Evolutionary conservation across 1,139 yeast genomes (phyloP), one percentile per base, ranked within the genome.

Genomic region (Candida sp.): DNA sequence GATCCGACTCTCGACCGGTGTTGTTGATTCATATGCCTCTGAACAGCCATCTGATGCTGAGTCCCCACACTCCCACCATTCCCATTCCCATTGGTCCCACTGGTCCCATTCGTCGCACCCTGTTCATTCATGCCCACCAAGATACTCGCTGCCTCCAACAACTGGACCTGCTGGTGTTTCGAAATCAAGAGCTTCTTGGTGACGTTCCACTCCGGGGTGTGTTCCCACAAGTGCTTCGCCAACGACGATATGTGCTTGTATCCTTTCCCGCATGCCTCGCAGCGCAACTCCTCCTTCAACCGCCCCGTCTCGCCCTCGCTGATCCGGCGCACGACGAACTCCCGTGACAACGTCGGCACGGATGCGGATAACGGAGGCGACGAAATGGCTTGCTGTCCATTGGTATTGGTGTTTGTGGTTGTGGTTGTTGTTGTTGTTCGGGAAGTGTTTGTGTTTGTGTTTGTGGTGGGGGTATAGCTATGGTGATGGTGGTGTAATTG

Each of bases 251-350:
- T 87, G 69, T 90, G 97, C 65, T 90, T 90, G 66, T 90, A 90
- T 11, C 96, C 96, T 66, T 90, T 90, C 8, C 96, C 96, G 63
- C 97, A 90, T 3, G 96, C 91, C 67, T 90, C 96, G 71, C 96
- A 90, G 61, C 87, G 86, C 56, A 90, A 78, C 62, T 88, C 93
- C 63, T 90, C 96, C 66, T 89, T 90, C 48, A 89, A 75, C 49
- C 96, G 70, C 7, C 96, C 96, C 2, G 91, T 83, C 66, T 90
- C 96, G 42, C 96, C 96, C 66, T 90, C 96, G 50, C 91, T 84
- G 49, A 88, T 89, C 54, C 96, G 75, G 54, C 96, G 77, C 25
- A 88, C 94, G 7, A 89, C 96, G 71, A 88, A 88, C 58, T 86
- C 90, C 54, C 96, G 73, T 9, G 88, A 79, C 46, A 88, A 72